These are phyloP conservation scores for Achlya hypogyna DNA, from an alignment of 352 stramenopile species.

Conservation along the genomic window DNA sequence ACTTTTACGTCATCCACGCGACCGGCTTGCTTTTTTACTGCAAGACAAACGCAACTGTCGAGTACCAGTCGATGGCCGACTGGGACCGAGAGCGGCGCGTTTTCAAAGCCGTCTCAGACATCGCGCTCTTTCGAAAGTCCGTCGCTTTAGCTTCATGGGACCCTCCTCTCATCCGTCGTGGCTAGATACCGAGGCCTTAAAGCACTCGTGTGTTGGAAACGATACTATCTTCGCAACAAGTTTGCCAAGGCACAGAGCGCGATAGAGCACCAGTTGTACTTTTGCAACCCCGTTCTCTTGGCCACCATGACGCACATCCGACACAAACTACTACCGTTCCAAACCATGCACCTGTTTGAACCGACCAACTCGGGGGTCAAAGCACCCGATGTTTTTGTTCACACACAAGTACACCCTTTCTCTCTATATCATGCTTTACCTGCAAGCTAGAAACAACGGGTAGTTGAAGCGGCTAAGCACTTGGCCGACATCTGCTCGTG, in stretches of 20 bases:
- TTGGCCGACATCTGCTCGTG: not conserved
- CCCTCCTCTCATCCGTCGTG: not conserved
- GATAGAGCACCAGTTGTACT: not conserved
- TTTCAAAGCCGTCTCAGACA: constrained; percentile 30
- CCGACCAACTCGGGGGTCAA: not conserved
- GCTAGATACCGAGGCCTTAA: constrained; percentile 6
- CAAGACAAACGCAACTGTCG: constrained; percentile 37
- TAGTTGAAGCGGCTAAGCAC: not conserved
- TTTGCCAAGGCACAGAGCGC: not conserved
- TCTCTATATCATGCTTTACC: not conserved
- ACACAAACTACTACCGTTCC: not conserved
- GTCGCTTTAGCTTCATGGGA: not conserved
- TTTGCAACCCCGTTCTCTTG: constrained; percentile 11
- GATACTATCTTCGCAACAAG: not conserved
- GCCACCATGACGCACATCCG: constrained; percentile 4
- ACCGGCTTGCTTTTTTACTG: constrained; percentile 51
- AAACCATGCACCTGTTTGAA: not conserved
- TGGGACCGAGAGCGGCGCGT: constrained; percentile 48
- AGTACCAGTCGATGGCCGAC: constrained; percentile 32
- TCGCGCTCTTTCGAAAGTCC: constrained; percentile 47
- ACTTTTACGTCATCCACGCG: constrained; percentile 64
- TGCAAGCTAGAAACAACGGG: not conserved
- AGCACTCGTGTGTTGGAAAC: constrained; percentile 9
- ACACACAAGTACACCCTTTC: not conserved
- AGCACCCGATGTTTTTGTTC: not conserved